These are phyloP conservation scores for Panellus pusillus DNA, from an alignment of 768 basidiomycete species.

Conservation along the genomic window DNA sequence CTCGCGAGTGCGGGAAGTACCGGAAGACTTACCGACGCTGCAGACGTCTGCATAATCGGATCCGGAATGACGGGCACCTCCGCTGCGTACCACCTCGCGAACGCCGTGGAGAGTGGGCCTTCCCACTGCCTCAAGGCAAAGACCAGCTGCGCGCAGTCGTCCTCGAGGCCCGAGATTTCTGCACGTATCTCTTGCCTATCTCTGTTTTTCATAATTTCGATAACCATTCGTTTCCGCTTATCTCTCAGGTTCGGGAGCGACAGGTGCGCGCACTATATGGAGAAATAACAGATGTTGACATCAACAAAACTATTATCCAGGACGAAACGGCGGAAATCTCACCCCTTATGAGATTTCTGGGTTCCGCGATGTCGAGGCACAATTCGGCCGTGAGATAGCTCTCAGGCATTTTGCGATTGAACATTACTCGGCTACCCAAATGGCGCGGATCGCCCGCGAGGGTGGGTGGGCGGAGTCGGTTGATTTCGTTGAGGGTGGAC, in stretches of 20 bases:
- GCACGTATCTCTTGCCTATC: constrained; percentile 44
- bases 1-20: constrained; percentile 66
- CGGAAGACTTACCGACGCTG: constrained; percentile 55
- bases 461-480: constrained; percentile 14
- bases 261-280: constrained; percentile 44
- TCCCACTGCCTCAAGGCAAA: constrained; percentile 8
- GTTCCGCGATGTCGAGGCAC: constrained; percentile 1
- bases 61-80: constrained; percentile 79
- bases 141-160: constrained; percentile 51
- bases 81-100: constrained; percentile 70
- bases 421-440: constrained; percentile 14
- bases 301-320: not conserved
- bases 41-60: constrained; percentile 78
- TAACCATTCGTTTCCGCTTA: not conserved
- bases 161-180: constrained; percentile 84
- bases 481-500: constrained; percentile 19
- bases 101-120: constrained; percentile 22
- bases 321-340: constrained; percentile 19
- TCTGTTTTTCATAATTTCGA: not conserved
- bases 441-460: constrained; percentile 13
- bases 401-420: constrained; percentile 12
- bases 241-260: constrained; percentile 67
- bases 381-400: constrained; percentile 4
- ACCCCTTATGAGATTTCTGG: constrained; percentile 8
- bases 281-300: not conserved